Percentiles rank a stretch among this genome's conserved stretches.
Evolutionary conservation across 164 flowering plant species (phyloP).

Genomic region (Paratinospora sagittata): DNA sequence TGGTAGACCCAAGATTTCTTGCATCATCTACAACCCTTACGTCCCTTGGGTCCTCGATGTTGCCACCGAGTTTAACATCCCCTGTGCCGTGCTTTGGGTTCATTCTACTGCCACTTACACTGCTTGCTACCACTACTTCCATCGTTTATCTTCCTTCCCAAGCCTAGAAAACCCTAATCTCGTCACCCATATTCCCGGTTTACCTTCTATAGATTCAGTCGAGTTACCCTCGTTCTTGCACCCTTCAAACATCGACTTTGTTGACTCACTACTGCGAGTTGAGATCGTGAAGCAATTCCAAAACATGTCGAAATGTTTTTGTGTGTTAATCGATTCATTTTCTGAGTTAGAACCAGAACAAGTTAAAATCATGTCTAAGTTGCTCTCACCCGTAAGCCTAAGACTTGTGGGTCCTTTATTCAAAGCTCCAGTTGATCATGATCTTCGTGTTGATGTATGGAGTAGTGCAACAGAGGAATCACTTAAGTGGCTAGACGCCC

Average conservation of each 20-base stretch:
- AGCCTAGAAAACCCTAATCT: slow-evolving; percentile 25
- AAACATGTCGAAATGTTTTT: too few relatives aligned
- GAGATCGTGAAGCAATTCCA: too few relatives aligned
- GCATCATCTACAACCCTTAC: too few relatives aligned
- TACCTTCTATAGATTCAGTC: slow-evolving; percentile 50
- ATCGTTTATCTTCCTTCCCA: slow-evolving; percentile 42
- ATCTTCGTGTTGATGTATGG: too few relatives aligned
- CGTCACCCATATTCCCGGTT: slow-evolving; percentile 40
- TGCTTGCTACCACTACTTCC: slow-evolving; percentile 46
- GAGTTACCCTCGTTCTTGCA: slow-evolving; percentile 68
- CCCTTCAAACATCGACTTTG: too few relatives aligned
- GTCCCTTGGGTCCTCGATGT: too few relatives aligned
- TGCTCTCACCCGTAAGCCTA: too few relatives aligned
- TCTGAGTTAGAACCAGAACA: slow-evolving; percentile 55
- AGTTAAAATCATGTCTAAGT: slow-evolving; percentile 76
- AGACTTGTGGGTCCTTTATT: too few relatives aligned
- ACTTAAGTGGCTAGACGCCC: too few relatives aligned
- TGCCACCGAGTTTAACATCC: slow-evolving; percentile 42
- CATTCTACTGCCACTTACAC: slow-evolving; percentile 68
- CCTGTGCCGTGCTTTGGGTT: slow-evolving; percentile 65
- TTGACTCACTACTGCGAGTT: slow-evolving; percentile 33
- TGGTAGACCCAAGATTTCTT: too few relatives aligned
- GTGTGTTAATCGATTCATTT: slow-evolving; percentile 59
- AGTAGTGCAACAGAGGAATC: slow-evolving; percentile 44
- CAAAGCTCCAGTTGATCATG: too few relatives aligned